Evolutionary conservation across 148 eudicot species (phyloP), one percentile per base, ranked within the genome.

Genomic region (Spergularia bocconei): DNA sequence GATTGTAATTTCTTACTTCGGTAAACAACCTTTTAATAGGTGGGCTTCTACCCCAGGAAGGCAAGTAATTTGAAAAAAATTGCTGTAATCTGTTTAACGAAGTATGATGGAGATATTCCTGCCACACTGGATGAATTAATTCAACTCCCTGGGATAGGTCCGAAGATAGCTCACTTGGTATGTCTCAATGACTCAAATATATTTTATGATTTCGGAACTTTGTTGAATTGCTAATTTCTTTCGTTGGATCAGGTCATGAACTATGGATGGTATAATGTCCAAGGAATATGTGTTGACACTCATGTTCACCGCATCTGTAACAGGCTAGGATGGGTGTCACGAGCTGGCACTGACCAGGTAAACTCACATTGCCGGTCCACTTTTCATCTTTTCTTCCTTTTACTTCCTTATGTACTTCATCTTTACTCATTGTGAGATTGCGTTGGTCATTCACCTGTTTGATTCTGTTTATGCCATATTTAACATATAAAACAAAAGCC

Each of bases 271-370:
- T 72, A 92, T 70, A 86, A 95, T 75, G 97, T 92, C 75, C 98
- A 95, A 79, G 98, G 98, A 66, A 95, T 95, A 79, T 95, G 98
- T 81, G 98, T 95, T 60, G 98, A 95, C 81, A 95, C 98, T 82
- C 98, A 95, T 76, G 98, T 95, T 44, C 98, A 95, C 79, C 97
- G 98, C 71, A 95, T 95, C 66, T 90, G 88, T 80, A 95, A 95
- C 81, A 87, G 98, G 59, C 91, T 95, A 51, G 96, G 93, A 79
- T 95, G 98, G 98, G 98, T 95, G 47, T 82, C 90, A 70, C 89
- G 86, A 56, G 83, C 82, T 13, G 93, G 93, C 76, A 85, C 90
- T 52, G 85, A 80, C 64, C 93, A 87, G 91, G 94, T 89, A 78
- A 69, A 15, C 62, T 78, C 62, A 69, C 61, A 13, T 51, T 47